These are phyloP conservation scores for Eustoma russellianum DNA, from an alignment of 257 asterid species.

Conservation along the genomic window DNA sequence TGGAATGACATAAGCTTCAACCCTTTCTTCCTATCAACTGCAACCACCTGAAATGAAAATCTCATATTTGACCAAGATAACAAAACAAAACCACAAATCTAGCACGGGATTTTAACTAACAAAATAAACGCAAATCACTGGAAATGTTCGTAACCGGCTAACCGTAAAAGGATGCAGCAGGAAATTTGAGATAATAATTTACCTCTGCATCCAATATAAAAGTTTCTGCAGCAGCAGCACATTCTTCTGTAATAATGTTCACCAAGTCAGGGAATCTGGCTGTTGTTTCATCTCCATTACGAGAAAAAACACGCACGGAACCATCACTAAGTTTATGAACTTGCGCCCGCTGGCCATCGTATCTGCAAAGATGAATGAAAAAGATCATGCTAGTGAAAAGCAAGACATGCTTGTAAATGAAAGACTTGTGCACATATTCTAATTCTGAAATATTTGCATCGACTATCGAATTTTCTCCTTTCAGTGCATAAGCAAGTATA, in stretches of 20 bases:
- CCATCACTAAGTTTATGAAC: conserved; percentile 70
- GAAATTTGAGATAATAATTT: conserved; percentile 3
- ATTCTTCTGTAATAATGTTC: conserved; percentile 44
- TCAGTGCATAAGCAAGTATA: not conserved
- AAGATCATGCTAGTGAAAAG: not conserved
- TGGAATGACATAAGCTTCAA: conserved; percentile 84
- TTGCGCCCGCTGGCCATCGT: conserved; percentile 97
- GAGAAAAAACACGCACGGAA: conserved; percentile 61
- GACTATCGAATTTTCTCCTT: not conserved
- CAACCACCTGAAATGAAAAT: conserved; percentile 57
- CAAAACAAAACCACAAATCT: not conserved
- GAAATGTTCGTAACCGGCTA: not conserved
- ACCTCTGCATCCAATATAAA: conserved; percentile 92
- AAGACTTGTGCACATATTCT: not conserved
- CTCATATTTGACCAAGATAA: not conserved
- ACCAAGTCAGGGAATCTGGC: conserved; percentile 71
- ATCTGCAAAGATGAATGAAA: conserved; percentile 36
- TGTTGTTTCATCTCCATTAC: conserved; percentile 90
- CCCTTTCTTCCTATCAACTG: conserved; percentile 61
- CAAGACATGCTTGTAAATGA: not conserved
- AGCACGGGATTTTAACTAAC: not conserved
- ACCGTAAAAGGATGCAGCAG: not conserved
- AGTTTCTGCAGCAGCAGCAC: conserved; percentile 33
- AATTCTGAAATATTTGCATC: not conserved
- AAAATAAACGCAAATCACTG: not conserved